A percentile compares a stretch with the other conserved stretches of the same genome.
Conservation (phyloP, 2,329 filamentous ascomycete genomes). For the Neonectria coccinea region DNA sequence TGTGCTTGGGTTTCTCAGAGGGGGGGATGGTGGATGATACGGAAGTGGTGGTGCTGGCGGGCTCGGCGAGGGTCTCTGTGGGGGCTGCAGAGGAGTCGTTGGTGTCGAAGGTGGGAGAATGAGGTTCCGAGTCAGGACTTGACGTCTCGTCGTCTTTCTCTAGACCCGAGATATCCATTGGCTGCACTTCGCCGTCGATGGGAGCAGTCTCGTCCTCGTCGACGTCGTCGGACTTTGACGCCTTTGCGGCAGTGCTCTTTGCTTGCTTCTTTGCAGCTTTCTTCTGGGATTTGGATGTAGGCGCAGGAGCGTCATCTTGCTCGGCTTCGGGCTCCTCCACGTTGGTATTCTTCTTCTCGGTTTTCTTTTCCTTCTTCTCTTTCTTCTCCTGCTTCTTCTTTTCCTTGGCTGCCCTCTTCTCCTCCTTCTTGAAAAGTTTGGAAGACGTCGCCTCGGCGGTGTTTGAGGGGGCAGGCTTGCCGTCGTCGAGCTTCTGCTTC, state of each 20-base stretch:
- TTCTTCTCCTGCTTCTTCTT: conserved; percentile 60
- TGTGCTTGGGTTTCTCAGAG: conserved; percentile 72
- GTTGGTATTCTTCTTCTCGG: conserved; percentile 44
- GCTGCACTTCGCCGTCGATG: conserved; percentile 35
- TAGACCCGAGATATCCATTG: conserved; percentile 46
- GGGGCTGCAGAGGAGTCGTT: conserved; percentile 55
- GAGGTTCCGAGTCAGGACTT: conserved; percentile 63
- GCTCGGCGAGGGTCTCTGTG: conserved; percentile 55
- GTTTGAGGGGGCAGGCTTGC: conserved; percentile 46
- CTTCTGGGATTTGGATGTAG: conserved; percentile 42
- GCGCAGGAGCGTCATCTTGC: conserved; percentile 34
- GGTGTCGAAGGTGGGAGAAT: conserved; percentile 69
- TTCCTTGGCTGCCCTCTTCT: conserved; percentile 63
- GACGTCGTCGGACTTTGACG: conserved; percentile 34
- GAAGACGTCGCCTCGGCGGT: conserved; percentile 59
- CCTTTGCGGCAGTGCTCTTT: conserved; percentile 32
- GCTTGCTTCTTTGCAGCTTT: conserved; percentile 46
- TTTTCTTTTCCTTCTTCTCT: conserved; percentile 55
- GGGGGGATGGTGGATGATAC: conserved; percentile 74
- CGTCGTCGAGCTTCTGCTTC: conserved; percentile 60
- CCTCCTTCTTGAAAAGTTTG: conserved; percentile 65
- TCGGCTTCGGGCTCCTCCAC: conserved; percentile 29
- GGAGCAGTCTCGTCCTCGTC: conserved; percentile 27
- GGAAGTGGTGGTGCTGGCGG: conserved; percentile 73
- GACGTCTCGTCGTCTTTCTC: conserved; percentile 60